Conservation (phyloP, 495 filamentous ascomycete species). For the Pseudomonodictys pantanalensis region DNA sequence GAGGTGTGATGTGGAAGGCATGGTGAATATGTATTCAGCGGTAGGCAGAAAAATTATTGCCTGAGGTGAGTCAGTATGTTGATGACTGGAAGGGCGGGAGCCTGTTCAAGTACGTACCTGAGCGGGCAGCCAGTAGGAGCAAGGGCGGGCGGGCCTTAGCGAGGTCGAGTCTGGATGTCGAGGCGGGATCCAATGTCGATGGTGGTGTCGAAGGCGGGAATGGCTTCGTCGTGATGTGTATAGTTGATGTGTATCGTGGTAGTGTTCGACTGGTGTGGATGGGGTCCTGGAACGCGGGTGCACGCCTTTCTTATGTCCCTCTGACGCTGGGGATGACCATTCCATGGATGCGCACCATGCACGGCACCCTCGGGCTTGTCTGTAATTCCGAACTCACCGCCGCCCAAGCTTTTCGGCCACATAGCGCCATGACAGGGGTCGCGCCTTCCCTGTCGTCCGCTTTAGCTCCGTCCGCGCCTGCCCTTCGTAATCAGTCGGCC, state of each 20-base stretch:
- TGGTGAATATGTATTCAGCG: slow-evolving; percentile 17
- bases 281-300: slow-evolving; percentile 1
- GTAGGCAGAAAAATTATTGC: slow-evolving; percentile 25
- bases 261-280: not conserved
- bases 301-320: slow-evolving; percentile 14
- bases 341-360: not conserved
- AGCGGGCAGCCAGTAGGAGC: slow-evolving; percentile 22
- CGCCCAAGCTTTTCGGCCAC: no score
- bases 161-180: not conserved
- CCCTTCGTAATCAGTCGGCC: no score
- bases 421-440: no score
- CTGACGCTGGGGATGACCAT: slow-evolving; percentile 6
- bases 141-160: slow-evolving; percentile 17
- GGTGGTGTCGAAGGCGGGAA: not conserved
- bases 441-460: no score
- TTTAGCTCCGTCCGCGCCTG: no score
- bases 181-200: not conserved
- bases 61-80: slow-evolving; percentile 31
- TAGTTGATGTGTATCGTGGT: not conserved
- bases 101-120: slow-evolving; percentile 3
- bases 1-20: slow-evolving; percentile 35
- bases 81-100: slow-evolving; percentile 23
- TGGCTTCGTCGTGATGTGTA: not conserved
- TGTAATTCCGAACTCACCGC: slow-evolving; percentile 1
- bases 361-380: not conserved